Base-by-base conservation (phyloP, 371 early-diverging fungal genomes). In the Umbelopsis sp. region DNA sequence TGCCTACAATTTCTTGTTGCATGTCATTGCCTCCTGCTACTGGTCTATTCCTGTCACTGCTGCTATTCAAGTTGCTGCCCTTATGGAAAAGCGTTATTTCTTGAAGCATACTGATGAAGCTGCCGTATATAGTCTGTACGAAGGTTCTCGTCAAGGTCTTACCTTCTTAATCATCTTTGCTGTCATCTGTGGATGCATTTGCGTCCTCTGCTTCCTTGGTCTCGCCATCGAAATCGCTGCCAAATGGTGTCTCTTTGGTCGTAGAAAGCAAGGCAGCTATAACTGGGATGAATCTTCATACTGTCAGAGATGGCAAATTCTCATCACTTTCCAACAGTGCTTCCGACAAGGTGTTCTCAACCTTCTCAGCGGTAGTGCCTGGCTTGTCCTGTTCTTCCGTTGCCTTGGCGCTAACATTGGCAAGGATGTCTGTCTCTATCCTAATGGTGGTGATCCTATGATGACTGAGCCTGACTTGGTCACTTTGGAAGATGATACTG, bases 11-110 rank as follows among this genome's bases (percentile, higher is more conserved):
- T 25, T 53, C 12, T 32, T 68, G 18, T 53, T 66, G 9, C 52
- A 64, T n/a, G 18, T 64, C 45, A 45, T 64, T 44, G 64, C 64
- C 20, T 45, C 64, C 20, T 18, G 44, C 10, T 64, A 45, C 35
- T 64, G 64, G 64, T 45, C 45, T 63, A 63, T 78, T 1, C 68
- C 80, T 51, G 77, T 82, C n/a, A 72, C 80, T 24, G 82, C 82
- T 46, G 80, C 80, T 4, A 70, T 81, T 18, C 69, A 78, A 64
- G 75, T 80, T n/a, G 32, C 68, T 16, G 76, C 77, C 57, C 63
- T 64, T 32, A 64, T 64, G 64, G 45, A 64, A 46, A 41, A 64
- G 44, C 64, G 64, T 20, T 44, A 44, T 16, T 64, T 64, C 32
- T 64, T 64, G 46, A 37, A 41, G 5, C 64, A 64, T 44, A 38